Percentiles rank a stretch among this genome's conserved stretches.
These are phyloP conservation scores for Gossypium rotundifolium DNA, from an alignment of 345 rosid species.

Conservation along the genomic window DNA sequence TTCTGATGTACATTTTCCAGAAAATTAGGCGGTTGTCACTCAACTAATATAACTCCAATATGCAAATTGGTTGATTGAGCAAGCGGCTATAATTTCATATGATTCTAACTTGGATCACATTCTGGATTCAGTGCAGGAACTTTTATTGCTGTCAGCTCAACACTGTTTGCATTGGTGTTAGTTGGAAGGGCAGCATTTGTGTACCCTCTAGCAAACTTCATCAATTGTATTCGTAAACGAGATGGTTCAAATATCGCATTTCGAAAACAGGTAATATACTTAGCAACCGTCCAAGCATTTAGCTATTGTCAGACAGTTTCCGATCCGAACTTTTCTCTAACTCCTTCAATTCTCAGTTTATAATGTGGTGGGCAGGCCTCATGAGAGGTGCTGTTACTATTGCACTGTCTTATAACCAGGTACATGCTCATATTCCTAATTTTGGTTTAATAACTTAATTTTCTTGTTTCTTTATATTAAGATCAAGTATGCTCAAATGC, in stretches of 20 bases:
- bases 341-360: slow-evolving; percentile 37
- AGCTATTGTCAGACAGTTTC: neutral
- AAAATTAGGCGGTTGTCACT: neutral
- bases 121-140: slow-evolving; percentile 38
- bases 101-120: slow-evolving; percentile 15
- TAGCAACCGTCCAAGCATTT: neutral
- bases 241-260: slow-evolving; percentile 34
- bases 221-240: slow-evolving; percentile 27
- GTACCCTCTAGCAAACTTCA: slow-evolving; percentile 48
- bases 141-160: slow-evolving; percentile 43
- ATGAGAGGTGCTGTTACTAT: slow-evolving; percentile 76
- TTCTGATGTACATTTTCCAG: neutral
- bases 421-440: neutral
- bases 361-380: slow-evolving; percentile 81
- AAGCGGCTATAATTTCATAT: neutral
- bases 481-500: slow-evolving; percentile 13
- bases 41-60: neutral
- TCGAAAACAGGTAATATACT: slow-evolving; percentile 40
- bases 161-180: slow-evolving; percentile 41
- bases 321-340: slow-evolving; percentile 8
- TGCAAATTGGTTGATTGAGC: neutral
- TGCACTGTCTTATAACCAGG: slow-evolving; percentile 59
- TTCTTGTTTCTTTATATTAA: slow-evolving; percentile 1
- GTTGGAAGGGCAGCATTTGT: slow-evolving; percentile 64
- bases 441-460: neutral